Conservation (phyloP, 2,329 filamentous ascomycete genomes). For the Neonectria ditissima region DNA sequence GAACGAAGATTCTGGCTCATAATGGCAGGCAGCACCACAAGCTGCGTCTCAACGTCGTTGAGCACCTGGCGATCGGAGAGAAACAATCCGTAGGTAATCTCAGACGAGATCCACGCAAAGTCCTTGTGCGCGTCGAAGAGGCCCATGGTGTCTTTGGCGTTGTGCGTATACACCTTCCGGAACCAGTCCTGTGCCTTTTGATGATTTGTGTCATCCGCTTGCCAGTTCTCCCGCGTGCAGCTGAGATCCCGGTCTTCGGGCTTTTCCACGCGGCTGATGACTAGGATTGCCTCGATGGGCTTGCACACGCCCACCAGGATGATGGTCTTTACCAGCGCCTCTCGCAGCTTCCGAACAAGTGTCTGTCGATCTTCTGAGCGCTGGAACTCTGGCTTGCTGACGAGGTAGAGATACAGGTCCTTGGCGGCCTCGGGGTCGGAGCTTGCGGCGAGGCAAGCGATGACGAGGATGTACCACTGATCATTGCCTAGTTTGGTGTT, state of each 20-base stretch:
- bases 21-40: conserved; percentile 65
- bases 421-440: conserved; percentile 34
- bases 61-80: conserved; percentile 67
- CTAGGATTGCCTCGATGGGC: conserved; percentile 69
- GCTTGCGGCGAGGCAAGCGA: conserved; percentile 35
- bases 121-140: conserved; percentile 53
- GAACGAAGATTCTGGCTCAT: conserved; percentile 67
- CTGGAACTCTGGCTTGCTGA: conserved; percentile 52
- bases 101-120: conserved; percentile 62
- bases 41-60: conserved; percentile 65
- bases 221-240: conserved; percentile 67
- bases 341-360: conserved; percentile 64
- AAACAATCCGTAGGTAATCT: conserved; percentile 70
- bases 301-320: conserved; percentile 71
- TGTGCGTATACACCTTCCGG: conserved; percentile 65
- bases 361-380: conserved; percentile 57
- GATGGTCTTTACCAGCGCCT: conserved; percentile 70
- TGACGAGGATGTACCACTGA: conserved; percentile 36
- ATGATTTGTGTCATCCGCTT: conserved; percentile 66
- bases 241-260: conserved; percentile 68
- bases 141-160: conserved; percentile 52
- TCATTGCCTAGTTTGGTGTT: conserved; percentile 30
- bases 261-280: conserved; percentile 63
- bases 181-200: conserved; percentile 67
- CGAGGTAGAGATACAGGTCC: conserved; percentile 47